Evolutionary conservation across 2,329 filamentous ascomycete genomes (phyloP).

Genomic region (Cadophora gregata): DNA sequence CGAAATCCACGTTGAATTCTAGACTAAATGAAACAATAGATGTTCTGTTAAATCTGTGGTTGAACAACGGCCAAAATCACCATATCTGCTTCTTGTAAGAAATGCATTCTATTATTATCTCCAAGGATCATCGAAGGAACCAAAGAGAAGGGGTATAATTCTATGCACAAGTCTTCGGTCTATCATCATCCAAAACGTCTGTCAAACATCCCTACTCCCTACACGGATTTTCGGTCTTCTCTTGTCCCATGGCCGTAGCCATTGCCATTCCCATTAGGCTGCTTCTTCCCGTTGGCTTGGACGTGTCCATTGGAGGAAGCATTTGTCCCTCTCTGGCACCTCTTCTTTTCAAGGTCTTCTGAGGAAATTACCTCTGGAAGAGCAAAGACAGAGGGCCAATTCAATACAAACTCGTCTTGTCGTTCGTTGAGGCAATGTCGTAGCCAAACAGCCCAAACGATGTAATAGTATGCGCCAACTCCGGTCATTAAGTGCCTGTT

Average conservation of each 20-base stretch:
- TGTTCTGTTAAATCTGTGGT: too few relatives aligned
- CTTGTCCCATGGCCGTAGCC: constrained; percentile 1
- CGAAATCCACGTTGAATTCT: too few relatives aligned
- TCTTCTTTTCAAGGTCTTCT: constrained; percentile 25
- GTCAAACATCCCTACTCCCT: not conserved
- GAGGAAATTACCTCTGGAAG: constrained; percentile 45
- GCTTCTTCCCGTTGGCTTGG: constrained; percentile 21
- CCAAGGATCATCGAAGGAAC: not conserved
- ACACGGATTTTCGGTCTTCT: constrained; percentile 34
- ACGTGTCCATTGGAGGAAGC: constrained; percentile 12
- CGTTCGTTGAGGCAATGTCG: constrained; percentile 70
- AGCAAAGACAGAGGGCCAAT: constrained; percentile 63
- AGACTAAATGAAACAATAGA: too few relatives aligned
- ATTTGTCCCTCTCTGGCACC: not conserved
- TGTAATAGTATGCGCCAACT: constrained; percentile 72
- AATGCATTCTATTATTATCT: constrained; percentile 10
- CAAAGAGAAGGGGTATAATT: constrained; percentile 25
- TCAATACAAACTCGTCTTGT: constrained; percentile 68
- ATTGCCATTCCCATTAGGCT: constrained; percentile 26
- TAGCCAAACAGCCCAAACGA: constrained; percentile 75
- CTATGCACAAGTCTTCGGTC: constrained; percentile 13
- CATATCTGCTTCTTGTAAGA: not conserved
- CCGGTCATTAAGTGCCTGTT: constrained; percentile 73
- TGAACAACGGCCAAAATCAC: too few relatives aligned
- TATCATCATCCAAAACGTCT: constrained; percentile 10